Conservation (phyloP, 768 basidiomycete species). For the Phanerochaete carnosa region DNA sequence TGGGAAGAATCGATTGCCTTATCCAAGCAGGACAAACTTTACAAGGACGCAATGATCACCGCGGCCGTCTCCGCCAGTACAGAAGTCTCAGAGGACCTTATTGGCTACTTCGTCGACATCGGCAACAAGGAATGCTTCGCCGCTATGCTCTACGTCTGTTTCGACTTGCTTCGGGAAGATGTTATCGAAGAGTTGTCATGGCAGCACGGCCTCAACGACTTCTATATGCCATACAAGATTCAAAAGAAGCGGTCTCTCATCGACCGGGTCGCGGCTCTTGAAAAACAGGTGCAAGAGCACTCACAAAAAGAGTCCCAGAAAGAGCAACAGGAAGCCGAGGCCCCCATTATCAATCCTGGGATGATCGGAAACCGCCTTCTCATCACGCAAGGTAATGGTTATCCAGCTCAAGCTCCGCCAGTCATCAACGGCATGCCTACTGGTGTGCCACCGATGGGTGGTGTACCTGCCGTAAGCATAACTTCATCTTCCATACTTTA, state of each 20-base stretch:
- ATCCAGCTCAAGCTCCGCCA: constrained; percentile 61
- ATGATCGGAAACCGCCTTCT: constrained; percentile 56
- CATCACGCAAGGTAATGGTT: constrained; percentile 74
- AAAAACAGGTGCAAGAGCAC: constrained; percentile 87
- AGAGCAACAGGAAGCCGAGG: constrained; percentile 84
- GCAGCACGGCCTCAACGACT: constrained; percentile 95
- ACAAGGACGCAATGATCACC: constrained; percentile 95
- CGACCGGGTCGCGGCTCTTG: constrained; percentile 75
- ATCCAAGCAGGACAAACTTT: constrained; percentile 94
- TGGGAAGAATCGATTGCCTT: constrained; percentile 97
- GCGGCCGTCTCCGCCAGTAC: constrained; percentile 81
- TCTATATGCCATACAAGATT: constrained; percentile 95
- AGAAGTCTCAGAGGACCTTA: constrained; percentile 91
- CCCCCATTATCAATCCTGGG: constrained; percentile 86
- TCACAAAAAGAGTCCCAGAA: constrained; percentile 85
- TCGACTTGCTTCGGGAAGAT: constrained; percentile 92
- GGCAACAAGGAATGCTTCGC: constrained; percentile 99
- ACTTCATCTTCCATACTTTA: not conserved
- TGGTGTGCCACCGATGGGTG: constrained; percentile 28
- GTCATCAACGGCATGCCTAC: constrained; percentile 50
- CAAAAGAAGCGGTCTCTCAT: constrained; percentile 80
- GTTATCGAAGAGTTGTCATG: constrained; percentile 93
- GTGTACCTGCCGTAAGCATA: constrained; percentile 60
- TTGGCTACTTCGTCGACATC: constrained; percentile 96
- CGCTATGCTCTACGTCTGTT: constrained; percentile 85